Percentiles rank a stretch among this genome's conserved stretches.
Conservation (phyloP, 345 rosid genomes). For the Anastatica hierochuntica region DNA sequence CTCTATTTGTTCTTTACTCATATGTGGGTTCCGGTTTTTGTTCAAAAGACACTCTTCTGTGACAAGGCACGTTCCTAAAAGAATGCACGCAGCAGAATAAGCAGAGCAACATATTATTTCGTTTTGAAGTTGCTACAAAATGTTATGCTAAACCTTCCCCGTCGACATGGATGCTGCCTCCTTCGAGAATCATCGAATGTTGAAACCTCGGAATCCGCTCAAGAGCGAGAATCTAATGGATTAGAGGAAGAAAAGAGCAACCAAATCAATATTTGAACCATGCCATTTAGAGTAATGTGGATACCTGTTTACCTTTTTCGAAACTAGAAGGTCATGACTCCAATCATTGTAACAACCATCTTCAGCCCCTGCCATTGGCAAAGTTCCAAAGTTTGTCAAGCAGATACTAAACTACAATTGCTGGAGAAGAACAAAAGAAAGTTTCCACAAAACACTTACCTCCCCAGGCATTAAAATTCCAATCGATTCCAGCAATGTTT, state of each 20-base stretch:
- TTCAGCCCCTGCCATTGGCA: conserved; percentile 40
- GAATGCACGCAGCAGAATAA: not conserved
- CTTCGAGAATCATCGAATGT: conserved; percentile 79
- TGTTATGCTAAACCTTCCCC: conserved; percentile 75
- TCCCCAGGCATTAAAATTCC: conserved; percentile 91
- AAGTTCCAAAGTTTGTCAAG: conserved; percentile 3
- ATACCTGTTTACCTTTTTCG: conserved; percentile 46
- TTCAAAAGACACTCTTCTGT: conserved; percentile 86
- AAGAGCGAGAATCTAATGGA: conserved; percentile 51
- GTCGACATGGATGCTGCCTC: conserved; percentile 98
- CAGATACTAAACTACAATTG: not conserved
- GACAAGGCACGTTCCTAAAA: conserved; percentile 77
- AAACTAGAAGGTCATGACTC: conserved; percentile 74
- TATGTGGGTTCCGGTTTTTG: conserved; percentile 70
- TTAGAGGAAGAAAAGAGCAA: conserved; percentile 9
- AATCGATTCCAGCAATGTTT: conserved; percentile 74
- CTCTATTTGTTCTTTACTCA: conserved; percentile 74
- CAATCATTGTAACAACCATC: conserved; percentile 87
- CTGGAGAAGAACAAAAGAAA: not conserved
- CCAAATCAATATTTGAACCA: conserved; percentile 6
- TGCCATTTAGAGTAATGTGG: not conserved
- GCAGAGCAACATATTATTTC: not conserved
- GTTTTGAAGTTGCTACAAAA: not conserved
- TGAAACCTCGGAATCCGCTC: conserved; percentile 71
- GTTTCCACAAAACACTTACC: conserved; percentile 31